Conservation (phyloP, 495 filamentous ascomycete genomes). For the Podospora conica region DNA sequence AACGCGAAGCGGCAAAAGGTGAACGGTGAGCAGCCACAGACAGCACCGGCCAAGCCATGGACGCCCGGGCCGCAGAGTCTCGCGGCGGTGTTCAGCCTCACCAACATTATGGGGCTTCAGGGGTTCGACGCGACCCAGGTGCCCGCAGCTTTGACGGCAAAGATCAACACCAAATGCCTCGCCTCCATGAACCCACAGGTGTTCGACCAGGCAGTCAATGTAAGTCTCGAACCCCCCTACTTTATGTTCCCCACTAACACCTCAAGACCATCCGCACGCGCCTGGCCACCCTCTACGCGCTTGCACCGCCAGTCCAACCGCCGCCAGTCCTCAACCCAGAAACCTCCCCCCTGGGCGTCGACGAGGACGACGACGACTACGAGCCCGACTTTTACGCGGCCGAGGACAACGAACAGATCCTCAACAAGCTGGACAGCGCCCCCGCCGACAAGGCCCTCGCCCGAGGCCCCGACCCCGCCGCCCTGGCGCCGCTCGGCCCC, state of each 20-base stretch:
- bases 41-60: constrained; percentile 55
- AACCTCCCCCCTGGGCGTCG: constrained; percentile 45
- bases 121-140: constrained; percentile 76
- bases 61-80: constrained; percentile 68
- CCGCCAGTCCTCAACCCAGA: constrained; percentile 42
- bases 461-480: constrained; percentile 30
- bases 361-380: constrained; percentile 80
- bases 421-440: constrained; percentile 62
- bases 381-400: constrained; percentile 72
- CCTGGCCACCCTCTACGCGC: constrained; percentile 28
- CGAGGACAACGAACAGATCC: constrained; percentile 65
- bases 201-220: constrained; percentile 64
- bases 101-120: constrained; percentile 62
- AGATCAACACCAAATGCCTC: constrained; percentile 68
- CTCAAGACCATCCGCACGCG: constrained; percentile 35
- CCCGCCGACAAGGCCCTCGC: constrained; percentile 43
- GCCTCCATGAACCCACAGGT: constrained; percentile 54
- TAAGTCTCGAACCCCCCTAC: constrained; percentile 25
- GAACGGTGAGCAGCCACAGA: constrained; percentile 27
- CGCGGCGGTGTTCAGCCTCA: constrained; percentile 78
- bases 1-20: constrained; percentile 39
- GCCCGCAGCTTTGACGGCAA: constrained; percentile 65
- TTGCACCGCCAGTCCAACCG: constrained; percentile 10
- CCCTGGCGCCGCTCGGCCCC: constrained; percentile 50
- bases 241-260: not conserved